Conservation (phyloP, 2,329 filamentous ascomycete species). For the Penicillium brevicompactum region DNA sequence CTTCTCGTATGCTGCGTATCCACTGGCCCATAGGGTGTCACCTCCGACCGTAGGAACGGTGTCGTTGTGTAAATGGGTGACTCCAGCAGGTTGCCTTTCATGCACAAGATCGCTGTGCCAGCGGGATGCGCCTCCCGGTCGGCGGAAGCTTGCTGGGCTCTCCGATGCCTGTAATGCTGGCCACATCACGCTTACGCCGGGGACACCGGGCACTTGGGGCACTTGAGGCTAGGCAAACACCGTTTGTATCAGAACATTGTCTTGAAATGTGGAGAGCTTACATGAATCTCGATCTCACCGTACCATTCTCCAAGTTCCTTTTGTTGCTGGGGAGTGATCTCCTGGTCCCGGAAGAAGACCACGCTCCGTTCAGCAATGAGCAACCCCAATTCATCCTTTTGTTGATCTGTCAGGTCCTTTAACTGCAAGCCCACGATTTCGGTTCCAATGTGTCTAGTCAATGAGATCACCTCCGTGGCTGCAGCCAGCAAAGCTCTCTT, state of each 20-base stretch:
- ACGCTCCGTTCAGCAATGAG: constrained; percentile 66
- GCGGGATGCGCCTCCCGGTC: constrained; percentile 66
- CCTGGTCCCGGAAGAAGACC: constrained; percentile 68
- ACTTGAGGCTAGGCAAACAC: constrained; percentile 61
- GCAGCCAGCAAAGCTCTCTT: constrained; percentile 64
- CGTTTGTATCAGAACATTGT: neutral
- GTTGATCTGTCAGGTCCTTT: constrained; percentile 61
- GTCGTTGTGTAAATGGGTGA: constrained; percentile 71
- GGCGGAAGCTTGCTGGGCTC: constrained; percentile 61
- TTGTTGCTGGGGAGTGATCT: constrained; percentile 64
- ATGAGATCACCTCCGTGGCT: constrained; percentile 63
- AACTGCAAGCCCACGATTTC: constrained; percentile 66
- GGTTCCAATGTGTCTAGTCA: constrained; percentile 65
- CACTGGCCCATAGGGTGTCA: constrained; percentile 72
- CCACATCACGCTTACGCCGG: constrained; percentile 70
- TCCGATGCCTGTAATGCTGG: constrained; percentile 68
- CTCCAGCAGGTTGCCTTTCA: constrained; percentile 69
- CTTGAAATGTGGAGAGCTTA: constrained; percentile 40
- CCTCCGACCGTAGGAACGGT: constrained; percentile 66
- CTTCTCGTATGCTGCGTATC: constrained; percentile 73
- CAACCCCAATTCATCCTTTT: constrained; percentile 64
- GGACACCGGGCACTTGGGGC: constrained; percentile 68
- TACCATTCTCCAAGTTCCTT: constrained; percentile 64
- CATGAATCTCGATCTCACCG: constrained; percentile 69
- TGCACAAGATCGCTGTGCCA: constrained; percentile 75